Conservation (phyloP, 495 filamentous ascomycete genomes). For the Parmelia sp. region DNA sequence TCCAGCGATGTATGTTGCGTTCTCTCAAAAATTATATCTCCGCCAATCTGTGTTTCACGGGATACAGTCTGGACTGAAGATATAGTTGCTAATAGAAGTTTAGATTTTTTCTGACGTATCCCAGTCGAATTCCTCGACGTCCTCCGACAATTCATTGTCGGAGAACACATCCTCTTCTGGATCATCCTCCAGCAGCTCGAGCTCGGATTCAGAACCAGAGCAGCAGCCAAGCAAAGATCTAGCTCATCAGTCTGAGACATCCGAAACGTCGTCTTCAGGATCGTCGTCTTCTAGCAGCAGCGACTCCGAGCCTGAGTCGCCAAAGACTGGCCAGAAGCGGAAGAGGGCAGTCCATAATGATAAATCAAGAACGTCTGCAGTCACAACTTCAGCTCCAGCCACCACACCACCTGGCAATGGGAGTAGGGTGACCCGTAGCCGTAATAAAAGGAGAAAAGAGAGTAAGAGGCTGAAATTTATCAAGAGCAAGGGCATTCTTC, state of each 20-base stretch:
- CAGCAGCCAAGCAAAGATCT: conserved; percentile 8
- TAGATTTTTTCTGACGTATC: conserved; percentile 15
- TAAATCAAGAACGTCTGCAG: not conserved
- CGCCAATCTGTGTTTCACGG: not conserved
- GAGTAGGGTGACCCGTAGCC: conserved; percentile 44
- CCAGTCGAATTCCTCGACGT: conserved; percentile 24
- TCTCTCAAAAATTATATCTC: not conserved
- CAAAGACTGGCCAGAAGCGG: conserved; percentile 1
- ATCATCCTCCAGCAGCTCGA: conserved; percentile 24
- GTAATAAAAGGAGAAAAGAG: conserved; percentile 49
- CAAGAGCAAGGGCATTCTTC: conserved; percentile 45
- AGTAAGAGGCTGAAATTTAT: conserved; percentile 43
- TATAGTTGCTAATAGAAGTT: not conserved
- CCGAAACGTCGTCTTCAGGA: conserved; percentile 17
- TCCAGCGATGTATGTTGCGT: conserved; percentile 17
- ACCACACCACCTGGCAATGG: conserved; percentile 32
- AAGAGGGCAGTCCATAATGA: not conserved
- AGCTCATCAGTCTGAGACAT: not conserved
- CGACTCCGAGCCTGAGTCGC: conserved; percentile 31
- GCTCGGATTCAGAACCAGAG: conserved; percentile 26
- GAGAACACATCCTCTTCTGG: conserved; percentile 29
- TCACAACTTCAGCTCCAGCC: conserved; percentile 9
- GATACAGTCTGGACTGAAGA: not conserved
- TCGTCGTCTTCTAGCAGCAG: conserved; percentile 13
- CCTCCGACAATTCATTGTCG: conserved; percentile 28